Conservation (phyloP, 345 rosid species). For the Euphorbia pulcherrima region DNA sequence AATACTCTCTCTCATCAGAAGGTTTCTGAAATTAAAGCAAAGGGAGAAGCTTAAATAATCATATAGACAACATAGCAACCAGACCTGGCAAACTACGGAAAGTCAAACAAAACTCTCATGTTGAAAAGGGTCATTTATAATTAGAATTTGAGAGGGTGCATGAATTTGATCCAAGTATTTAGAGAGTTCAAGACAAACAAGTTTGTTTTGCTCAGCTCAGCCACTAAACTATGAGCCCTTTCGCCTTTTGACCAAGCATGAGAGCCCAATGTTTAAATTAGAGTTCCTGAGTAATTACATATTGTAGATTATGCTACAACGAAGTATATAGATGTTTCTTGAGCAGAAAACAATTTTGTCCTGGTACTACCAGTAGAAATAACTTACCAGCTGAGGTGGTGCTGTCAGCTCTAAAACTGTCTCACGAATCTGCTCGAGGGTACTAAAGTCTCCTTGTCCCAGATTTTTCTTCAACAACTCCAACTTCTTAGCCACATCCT, state of each 20-base stretch:
- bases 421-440: conserved; percentile 65
- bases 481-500: conserved; percentile 68
- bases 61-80: not conserved
- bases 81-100: not conserved
- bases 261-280: not conserved
- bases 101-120: not conserved
- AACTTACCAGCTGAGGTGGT: conserved; percentile 68
- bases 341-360: not conserved
- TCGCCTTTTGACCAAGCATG: not conserved
- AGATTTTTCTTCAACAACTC: conserved; percentile 57
- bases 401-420: conserved; percentile 65
- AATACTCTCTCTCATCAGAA: not conserved
- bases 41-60: not conserved
- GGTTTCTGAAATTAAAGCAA: conserved; percentile 6
- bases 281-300: not conserved
- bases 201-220: not conserved
- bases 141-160: not conserved
- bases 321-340: conserved; percentile 2
- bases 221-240: not conserved
- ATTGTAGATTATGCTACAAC: not conserved
- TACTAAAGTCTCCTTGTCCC: conserved; percentile 51
- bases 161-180: not conserved
- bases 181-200: not conserved
- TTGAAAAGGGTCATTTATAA: not conserved
- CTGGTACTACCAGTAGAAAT: conserved; percentile 2